Percentiles rank a stretch among this genome's conserved stretches.
phyloP scores from a whole-genome alignment of 176 grass and related monocot species.

The Puya raimondii region DNA sequence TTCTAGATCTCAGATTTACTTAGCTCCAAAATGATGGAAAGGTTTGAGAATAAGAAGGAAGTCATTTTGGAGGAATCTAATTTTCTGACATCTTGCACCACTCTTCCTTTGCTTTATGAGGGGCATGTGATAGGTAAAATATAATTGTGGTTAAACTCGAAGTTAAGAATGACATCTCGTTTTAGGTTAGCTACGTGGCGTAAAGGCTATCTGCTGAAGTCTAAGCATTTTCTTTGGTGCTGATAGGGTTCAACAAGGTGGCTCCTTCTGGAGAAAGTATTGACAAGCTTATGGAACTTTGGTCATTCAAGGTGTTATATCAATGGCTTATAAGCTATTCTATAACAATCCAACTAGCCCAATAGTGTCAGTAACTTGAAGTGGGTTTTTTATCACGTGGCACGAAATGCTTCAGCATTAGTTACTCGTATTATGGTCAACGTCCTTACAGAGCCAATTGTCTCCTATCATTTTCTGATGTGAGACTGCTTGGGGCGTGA shows the following conservation, averaged over 20 bases:
- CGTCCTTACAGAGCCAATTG: too few species aligned
- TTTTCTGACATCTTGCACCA: constrained; percentile 39
- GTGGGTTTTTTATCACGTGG: too few species aligned
- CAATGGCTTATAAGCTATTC: neutral
- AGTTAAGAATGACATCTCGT: neutral
- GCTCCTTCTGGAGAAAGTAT: constrained; percentile 42
- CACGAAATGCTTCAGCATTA: too few species aligned
- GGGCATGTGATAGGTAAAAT: constrained; percentile 59
- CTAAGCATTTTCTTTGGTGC: constrained; percentile 5
- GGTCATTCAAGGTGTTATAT: constrained; percentile 53
- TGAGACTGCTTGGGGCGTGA: too few species aligned
- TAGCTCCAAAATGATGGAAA: constrained; percentile 32
- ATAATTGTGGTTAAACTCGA: neutral
- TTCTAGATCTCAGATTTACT: constrained; percentile 53
- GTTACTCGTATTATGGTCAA: too few species aligned
- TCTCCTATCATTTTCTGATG: too few species aligned
- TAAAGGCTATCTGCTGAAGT: neutral
- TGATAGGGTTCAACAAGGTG: constrained; percentile 56
- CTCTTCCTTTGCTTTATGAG: constrained; percentile 58
- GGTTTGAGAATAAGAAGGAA: constrained; percentile 26
- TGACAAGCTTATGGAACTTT: constrained; percentile 55
- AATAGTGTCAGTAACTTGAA: too few species aligned
- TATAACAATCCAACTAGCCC: too few species aligned
- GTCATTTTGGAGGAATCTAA: constrained; percentile 33
- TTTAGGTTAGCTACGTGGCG: constrained; percentile 1